A percentile compares a stretch with the other conserved stretches of the same genome.
Conservation (phyloP, 2,329 filamentous ascomycete species). For the Stemphylium beticola region DNA sequence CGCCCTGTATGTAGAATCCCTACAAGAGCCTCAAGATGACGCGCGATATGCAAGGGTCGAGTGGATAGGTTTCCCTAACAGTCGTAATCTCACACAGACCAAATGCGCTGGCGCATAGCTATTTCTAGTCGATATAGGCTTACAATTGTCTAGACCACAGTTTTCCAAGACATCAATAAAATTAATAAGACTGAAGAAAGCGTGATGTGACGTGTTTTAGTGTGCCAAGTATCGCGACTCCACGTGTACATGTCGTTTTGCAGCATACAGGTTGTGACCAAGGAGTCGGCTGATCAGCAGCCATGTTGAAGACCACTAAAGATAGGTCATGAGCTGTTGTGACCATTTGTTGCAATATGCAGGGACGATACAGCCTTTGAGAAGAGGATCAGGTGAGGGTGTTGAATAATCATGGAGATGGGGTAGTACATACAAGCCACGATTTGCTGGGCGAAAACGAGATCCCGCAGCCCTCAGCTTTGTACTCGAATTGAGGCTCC, state of each 20-base stretch:
- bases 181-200: too few relatives aligned
- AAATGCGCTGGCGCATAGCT: too few relatives aligned
- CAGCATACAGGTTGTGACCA: neutral
- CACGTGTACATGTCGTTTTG: neutral
- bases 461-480: neutral
- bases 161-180: too few relatives aligned
- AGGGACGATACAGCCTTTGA: neutral
- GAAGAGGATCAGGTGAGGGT: neutral
- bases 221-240: too few relatives aligned
- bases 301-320: neutral
- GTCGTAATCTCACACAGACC: too few relatives aligned
- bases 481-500: neutral
- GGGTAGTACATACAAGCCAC: constrained; percentile 1
- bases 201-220: too few relatives aligned
- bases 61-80: too few relatives aligned
- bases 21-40: too few relatives aligned
- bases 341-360: neutral
- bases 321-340: neutral
- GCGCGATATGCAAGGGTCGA: too few relatives aligned
- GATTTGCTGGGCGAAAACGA: constrained; percentile 4
- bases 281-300: neutral
- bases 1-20: too few relatives aligned
- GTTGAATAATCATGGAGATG: neutral
- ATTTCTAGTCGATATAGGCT: too few relatives aligned
- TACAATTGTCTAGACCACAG: too few relatives aligned